phyloP scores from a whole-genome alignment of 495 filamentous ascomycete genomes.

The Ascodesmis nigricans region DNA sequence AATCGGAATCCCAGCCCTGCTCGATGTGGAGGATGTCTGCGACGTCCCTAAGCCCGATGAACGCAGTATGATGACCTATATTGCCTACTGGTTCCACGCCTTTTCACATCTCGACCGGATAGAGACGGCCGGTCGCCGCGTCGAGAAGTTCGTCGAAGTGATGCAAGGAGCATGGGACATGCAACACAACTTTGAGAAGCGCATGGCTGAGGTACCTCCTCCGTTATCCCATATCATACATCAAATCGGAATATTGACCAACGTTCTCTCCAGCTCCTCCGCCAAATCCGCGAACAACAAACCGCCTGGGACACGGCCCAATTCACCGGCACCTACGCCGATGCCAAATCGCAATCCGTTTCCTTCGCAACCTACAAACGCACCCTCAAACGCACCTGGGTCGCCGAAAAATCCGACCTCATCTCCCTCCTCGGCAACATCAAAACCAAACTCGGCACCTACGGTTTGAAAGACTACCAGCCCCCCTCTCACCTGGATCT shows the following conservation, averaged over 20 bases:
- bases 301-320: slow-evolving; percentile 51
- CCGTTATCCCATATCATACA: too few relatives aligned
- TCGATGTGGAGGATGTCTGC: slow-evolving; percentile 95
- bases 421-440: slow-evolving; percentile 91
- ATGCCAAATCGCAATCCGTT: slow-evolving; percentile 67
- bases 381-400: slow-evolving; percentile 77
- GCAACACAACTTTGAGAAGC: slow-evolving; percentile 81
- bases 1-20: slow-evolving; percentile 85
- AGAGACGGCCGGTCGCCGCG: slow-evolving; percentile 83
- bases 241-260: too few relatives aligned
- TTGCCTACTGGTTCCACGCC: slow-evolving; percentile 98
- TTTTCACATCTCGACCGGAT: slow-evolving; percentile 96
- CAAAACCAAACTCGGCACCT: slow-evolving; percentile 92
- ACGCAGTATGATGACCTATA: slow-evolving; percentile 94
- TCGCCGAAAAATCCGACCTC: slow-evolving; percentile 89
- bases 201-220: slow-evolving; percentile 38
- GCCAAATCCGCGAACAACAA: slow-evolving; percentile 48
- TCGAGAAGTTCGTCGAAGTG: slow-evolving; percentile 95
- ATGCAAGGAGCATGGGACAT: slow-evolving; percentile 99
- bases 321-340: slow-evolving; percentile 79
- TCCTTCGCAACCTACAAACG: slow-evolving; percentile 74
- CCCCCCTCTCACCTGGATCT: slow-evolving; percentile 60
- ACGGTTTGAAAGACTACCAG: slow-evolving; percentile 72
- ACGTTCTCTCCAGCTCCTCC: slow-evolving; percentile 32
- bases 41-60: slow-evolving; percentile 92